Evolutionary conservation across 441 rosid genomes (phyloP), one percentile per base, ranked within the genome.

Genomic region (Dalechampia spathulata): DNA sequence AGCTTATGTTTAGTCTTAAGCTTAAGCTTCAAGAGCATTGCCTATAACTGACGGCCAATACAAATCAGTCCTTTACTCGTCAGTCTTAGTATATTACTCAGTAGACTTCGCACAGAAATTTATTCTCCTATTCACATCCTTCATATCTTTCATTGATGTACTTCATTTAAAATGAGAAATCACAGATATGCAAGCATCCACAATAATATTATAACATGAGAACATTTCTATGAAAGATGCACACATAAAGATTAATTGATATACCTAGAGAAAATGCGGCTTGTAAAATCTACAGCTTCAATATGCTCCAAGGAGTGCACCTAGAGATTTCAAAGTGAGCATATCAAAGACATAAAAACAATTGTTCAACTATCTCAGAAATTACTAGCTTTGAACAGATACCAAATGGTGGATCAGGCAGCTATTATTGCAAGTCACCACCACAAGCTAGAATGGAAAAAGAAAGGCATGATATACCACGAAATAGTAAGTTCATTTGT

Each of bases 261-360:
- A 45, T 76, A 89, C 97, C 97, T 87, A 45, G 88, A 81, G 66
- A 73, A 75, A 59, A 87, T 67, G 57, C 73, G 86, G 79, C 91
- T 70, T 36, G 97, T 90, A 49, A 74, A 57, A 42, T 87, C 81
- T 56, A 93, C 95, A 65, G 83, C 73, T 68, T 87, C 86, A 64
- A 87, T 67, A 62, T 81, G 90, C 74, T 90, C 97, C 61, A 71
- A 68, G 25, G 96, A 69, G 77, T 93, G 99, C 52, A 87, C 90
- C 99, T 93, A 45, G 52, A 62, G 23, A 47, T 49, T 70, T 63
- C 37, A 47, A 57, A 65, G 59, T 52, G 0, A 49, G 52, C 68
- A 52, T 54, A 67, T 50, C 50, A 71, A 49, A 58, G 51, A 54
- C 45, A 56, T 20, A 26, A 52, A 19, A 60, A 34, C n/a, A n/a